phyloP scores from a whole-genome alignment of 139 green algal genomes.

The Haematococcus lacustris region DNA sequence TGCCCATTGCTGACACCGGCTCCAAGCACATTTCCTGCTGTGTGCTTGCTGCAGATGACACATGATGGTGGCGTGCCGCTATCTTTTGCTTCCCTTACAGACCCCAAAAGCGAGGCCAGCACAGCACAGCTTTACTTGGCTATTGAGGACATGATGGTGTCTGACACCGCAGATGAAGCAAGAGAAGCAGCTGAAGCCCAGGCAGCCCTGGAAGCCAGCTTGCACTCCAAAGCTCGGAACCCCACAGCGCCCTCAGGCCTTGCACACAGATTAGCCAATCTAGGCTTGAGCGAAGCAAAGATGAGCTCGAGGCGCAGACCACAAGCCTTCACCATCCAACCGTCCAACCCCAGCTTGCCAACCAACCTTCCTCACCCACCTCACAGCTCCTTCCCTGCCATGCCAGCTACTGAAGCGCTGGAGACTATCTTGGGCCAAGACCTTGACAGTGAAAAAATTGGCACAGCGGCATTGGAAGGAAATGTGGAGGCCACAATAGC shows the following conservation, averaged over 20 bases:
- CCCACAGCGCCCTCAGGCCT: too few species aligned
- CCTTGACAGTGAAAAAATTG: neutral
- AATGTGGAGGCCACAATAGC: too few species aligned
- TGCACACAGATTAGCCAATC: too few species aligned
- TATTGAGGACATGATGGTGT: neutral
- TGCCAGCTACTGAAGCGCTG: neutral
- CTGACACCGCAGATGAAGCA: neutral
- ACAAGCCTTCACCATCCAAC: too few species aligned
- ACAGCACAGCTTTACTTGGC: neutral
- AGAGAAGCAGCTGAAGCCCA: neutral
- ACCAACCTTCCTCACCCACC: neutral
- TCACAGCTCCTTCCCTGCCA: neutral
- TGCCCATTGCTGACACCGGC: too few species aligned
- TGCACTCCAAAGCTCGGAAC: neutral
- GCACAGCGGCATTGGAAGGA: neutral
- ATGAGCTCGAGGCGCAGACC: too few species aligned
- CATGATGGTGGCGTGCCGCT: conserved; percentile 8
- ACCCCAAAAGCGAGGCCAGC: neutral
- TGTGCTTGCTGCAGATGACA: conserved; percentile 12
- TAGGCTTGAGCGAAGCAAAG: too few species aligned
- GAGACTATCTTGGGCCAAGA: neutral
- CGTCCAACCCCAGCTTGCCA: too few species aligned
- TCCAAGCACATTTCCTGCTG: too few species aligned
- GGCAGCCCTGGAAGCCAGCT: neutral
- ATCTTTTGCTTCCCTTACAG: neutral